A percentile compares a stretch with the other conserved stretches of the same genome.
Conservation (phyloP, 2,329 filamentous ascomycete species). For the Phyllosticta citriasiana region DNA sequence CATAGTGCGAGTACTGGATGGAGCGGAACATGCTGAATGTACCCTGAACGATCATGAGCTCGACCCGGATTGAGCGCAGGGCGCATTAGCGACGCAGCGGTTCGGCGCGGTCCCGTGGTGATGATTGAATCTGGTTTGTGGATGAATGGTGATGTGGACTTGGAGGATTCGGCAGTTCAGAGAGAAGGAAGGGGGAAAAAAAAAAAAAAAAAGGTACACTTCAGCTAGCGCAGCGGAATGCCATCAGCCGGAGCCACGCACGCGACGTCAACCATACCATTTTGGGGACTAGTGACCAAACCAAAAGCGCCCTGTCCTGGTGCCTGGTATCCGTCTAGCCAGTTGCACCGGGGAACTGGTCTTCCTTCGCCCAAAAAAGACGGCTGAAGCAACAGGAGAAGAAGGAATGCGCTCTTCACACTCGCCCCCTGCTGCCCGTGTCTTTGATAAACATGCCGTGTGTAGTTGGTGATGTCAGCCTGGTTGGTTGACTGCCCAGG, state of each 20-base stretch:
- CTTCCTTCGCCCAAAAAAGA: neutral
- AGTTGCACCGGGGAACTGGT: conserved; percentile 4
- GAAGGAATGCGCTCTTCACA: neutral
- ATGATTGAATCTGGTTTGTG: neutral
- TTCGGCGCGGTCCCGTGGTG: conserved; percentile 1
- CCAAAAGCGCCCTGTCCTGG: neutral
- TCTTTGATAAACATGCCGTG: neutral
- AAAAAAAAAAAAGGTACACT: neutral
- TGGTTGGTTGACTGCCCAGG: neutral
- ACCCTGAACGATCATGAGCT: neutral
- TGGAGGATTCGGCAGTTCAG: conserved; percentile 1
- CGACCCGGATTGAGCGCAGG: neutral
- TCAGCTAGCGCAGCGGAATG: neutral
- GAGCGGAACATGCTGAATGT: neutral
- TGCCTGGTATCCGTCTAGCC: conserved; percentile 5
- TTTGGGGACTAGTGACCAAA: neutral
- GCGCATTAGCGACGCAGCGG: conserved; percentile 1
- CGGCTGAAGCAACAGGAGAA: neutral
- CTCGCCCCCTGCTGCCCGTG: neutral
- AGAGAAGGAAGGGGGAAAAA: too few relatives aligned
- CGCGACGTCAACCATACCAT: conserved; percentile 1
- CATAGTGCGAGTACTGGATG: neutral
- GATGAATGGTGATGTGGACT: neutral
- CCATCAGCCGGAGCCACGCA: conserved; percentile 5
- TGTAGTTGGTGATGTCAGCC: neutral